Conservation (phyloP, 1,284 basidiomycete species). For the Ustilago sp. region DNA sequence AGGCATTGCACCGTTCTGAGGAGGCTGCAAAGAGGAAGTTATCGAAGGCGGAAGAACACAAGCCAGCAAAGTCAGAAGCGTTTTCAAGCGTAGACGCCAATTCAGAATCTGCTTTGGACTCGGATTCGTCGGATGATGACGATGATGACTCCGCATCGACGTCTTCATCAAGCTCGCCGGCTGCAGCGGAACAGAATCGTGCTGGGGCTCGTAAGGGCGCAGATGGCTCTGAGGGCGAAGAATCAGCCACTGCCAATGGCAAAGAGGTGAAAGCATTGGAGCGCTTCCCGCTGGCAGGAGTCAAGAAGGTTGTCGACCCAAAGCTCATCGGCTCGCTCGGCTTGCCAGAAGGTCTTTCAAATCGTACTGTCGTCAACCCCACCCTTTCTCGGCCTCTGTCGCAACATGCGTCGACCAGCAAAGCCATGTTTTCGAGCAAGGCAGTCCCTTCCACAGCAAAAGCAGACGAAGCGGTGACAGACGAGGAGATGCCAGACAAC, state of each 20-base stretch:
- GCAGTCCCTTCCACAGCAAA: not conserved
- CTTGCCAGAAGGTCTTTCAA: slow-evolving; percentile 55
- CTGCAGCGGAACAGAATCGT: not conserved
- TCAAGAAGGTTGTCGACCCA: slow-evolving; percentile 44
- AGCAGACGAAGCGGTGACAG: slow-evolving; percentile 8
- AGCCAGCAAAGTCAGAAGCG: slow-evolving; percentile 2
- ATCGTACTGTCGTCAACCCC: slow-evolving; percentile 55
- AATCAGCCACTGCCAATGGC: not conserved
- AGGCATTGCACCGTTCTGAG: slow-evolving; percentile 22
- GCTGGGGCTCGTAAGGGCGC: not conserved
- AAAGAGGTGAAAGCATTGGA: slow-evolving; percentile 32
- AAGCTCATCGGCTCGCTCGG: slow-evolving; percentile 58
- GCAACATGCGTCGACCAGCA: slow-evolving; percentile 14
- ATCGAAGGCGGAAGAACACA: not conserved
- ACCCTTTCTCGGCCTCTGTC: slow-evolving; percentile 40
- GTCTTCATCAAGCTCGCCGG: slow-evolving; percentile 6
- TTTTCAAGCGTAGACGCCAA: slow-evolving; percentile 12
- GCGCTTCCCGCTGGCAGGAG: slow-evolving; percentile 41
- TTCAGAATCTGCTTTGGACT: slow-evolving; percentile 9
- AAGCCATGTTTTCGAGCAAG: not conserved
- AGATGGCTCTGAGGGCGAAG: not conserved
- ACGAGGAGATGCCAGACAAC: slow-evolving; percentile 21
- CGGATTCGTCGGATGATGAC: slow-evolving; percentile 20
- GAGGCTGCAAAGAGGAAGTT: slow-evolving; percentile 16
- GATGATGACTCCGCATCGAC: slow-evolving; percentile 12